A percentile compares a stretch with the other conserved stretches of the same genome.
These are phyloP conservation scores for Neurospora africana DNA, from an alignment of 495 filamentous ascomycete genomes.

Conservation along the genomic window DNA sequence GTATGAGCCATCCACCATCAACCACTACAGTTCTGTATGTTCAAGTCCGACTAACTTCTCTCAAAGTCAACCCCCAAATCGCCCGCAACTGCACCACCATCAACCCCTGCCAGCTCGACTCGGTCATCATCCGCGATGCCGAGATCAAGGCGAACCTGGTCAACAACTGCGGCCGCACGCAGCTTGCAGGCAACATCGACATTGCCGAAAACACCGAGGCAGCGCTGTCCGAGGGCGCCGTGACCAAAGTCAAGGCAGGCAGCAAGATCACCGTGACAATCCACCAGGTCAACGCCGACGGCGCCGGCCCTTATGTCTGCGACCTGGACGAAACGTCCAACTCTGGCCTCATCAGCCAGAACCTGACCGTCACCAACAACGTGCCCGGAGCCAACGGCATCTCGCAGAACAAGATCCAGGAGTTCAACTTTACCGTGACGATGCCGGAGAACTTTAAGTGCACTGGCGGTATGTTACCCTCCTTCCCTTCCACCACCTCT, in stretches of 20 bases:
- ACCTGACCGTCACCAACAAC: constrained; percentile 34
- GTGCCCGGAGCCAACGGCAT: constrained; percentile 37
- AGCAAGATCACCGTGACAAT: constrained; percentile 32
- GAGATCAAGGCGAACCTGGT: constrained; percentile 37
- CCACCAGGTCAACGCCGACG: constrained; percentile 47
- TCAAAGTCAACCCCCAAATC: constrained; percentile 26
- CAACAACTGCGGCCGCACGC: constrained; percentile 39
- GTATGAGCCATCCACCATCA: constrained; percentile 4
- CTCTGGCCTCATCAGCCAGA: constrained; percentile 30
- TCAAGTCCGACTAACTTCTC: background rate
- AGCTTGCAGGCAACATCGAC: constrained; percentile 44
- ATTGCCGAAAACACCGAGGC: constrained; percentile 44
- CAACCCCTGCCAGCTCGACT: constrained; percentile 42
- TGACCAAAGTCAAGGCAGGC: constrained; percentile 34
- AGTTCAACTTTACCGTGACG: constrained; percentile 35
- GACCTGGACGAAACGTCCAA: constrained; percentile 37
- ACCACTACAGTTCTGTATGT: background rate
- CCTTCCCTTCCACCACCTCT: background rate
- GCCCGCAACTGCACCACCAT: constrained; percentile 40
- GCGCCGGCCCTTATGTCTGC: constrained; percentile 43
- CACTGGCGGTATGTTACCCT: constrained; percentile 23
- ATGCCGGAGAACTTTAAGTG: constrained; percentile 33
- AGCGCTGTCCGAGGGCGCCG: constrained; percentile 28
- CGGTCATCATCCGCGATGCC: constrained; percentile 42
- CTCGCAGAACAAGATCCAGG: constrained; percentile 33